phyloP scores from a whole-genome alignment of 2,329 filamentous ascomycete species.

The Verticillium tricorpus region DNA sequence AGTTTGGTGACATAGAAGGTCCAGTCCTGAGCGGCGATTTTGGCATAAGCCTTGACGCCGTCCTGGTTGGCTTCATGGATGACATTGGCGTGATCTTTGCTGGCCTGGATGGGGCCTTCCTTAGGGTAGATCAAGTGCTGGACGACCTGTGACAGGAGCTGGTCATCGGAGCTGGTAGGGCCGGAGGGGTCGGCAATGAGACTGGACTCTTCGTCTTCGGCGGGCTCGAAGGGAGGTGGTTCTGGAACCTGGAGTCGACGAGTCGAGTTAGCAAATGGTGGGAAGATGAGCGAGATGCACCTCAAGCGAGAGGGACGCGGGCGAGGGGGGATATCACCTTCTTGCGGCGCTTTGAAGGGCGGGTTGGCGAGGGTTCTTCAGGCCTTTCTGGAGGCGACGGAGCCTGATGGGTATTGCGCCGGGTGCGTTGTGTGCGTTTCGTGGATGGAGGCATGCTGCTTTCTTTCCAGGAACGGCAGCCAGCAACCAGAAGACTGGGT shows the following conservation, averaged over 20 bases:
- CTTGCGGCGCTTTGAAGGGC: slow-evolving; percentile 61
- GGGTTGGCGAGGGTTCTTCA: slow-evolving; percentile 54
- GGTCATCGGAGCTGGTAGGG: slow-evolving; percentile 45
- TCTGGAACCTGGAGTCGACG: slow-evolving; percentile 27
- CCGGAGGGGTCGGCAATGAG: slow-evolving; percentile 35
- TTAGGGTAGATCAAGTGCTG: slow-evolving; percentile 42
- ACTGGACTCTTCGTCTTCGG: slow-evolving; percentile 41
- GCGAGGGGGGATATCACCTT: slow-evolving; percentile 37
- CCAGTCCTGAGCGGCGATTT: slow-evolving; percentile 78
- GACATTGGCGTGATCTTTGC: slow-evolving; percentile 58
- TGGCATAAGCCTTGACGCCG: slow-evolving; percentile 71
- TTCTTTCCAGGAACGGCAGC: not conserved
- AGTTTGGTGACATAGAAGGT: slow-evolving; percentile 77
- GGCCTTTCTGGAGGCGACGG: slow-evolving; percentile 25
- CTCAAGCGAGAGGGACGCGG: slow-evolving; percentile 11
- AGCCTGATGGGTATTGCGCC: slow-evolving; percentile 33
- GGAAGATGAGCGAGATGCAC: slow-evolving; percentile 3
- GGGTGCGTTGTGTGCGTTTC: slow-evolving; percentile 30
- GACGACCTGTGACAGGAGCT: slow-evolving; percentile 51
- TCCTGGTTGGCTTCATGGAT: slow-evolving; percentile 58
- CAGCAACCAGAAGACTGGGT: not conserved
- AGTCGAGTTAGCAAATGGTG: slow-evolving; percentile 8
- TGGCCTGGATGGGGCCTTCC: slow-evolving; percentile 49
- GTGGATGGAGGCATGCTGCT: slow-evolving; percentile 30
- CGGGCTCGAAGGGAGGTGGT: slow-evolving; percentile 32